Evolutionary conservation across 257 asterid species (phyloP).

Genomic region (Craterostigma plantagineum): DNA sequence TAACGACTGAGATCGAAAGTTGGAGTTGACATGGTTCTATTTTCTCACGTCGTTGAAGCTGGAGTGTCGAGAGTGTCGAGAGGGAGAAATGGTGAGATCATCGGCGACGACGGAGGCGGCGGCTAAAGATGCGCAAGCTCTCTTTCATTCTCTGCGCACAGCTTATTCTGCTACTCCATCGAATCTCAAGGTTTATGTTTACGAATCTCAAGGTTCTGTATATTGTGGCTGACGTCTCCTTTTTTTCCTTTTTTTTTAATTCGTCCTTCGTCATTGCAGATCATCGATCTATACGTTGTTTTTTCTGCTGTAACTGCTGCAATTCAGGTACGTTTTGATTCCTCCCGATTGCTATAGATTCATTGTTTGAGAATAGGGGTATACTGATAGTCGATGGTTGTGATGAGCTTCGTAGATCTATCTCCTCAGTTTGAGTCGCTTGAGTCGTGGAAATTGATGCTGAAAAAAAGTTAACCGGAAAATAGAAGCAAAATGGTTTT

Average conservation of each 20-base stretch:
- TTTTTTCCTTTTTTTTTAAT: not conserved
- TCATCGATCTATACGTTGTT: constrained; percentile 37
- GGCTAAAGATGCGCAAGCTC: constrained; percentile 44
- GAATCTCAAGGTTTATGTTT: constrained; percentile 29
- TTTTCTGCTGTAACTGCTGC: constrained; percentile 37
- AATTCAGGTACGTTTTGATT: constrained; percentile 18
- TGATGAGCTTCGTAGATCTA: no score
- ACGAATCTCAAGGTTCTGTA: not conserved
- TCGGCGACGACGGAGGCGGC: constrained; percentile 14
- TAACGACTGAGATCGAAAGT: no score
- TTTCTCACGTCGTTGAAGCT: no score
- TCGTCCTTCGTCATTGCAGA: constrained; percentile 12
- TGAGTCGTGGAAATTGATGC: no score
- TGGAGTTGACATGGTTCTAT: no score
- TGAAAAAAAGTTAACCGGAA: no score
- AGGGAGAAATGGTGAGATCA: constrained; percentile 31
- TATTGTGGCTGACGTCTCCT: not conserved
- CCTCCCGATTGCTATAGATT: not conserved
- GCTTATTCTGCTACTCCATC: constrained; percentile 49
- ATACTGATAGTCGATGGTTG: not conserved
- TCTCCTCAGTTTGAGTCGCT: no score
- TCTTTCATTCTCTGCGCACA: constrained; percentile 39
- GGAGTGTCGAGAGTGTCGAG: no score
- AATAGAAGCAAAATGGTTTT: no score
- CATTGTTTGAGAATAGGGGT: not conserved